These are phyloP conservation scores for Penicillium sp. DNA, from an alignment of 2,329 filamentous ascomycete genomes.

Conservation along the genomic window DNA sequence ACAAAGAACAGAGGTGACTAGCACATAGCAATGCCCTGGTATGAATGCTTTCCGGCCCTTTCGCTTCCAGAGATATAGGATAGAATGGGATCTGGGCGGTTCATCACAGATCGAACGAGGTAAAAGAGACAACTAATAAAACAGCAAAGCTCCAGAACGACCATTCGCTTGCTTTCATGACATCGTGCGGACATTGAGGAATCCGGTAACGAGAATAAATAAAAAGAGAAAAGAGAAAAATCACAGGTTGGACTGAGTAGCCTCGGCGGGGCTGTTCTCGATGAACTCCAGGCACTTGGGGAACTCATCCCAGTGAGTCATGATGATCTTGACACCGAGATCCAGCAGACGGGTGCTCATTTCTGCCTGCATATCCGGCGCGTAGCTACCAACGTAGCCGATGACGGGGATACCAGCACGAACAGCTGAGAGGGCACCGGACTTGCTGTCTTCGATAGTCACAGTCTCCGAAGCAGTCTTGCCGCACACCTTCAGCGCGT, in stretches of 20 bases:
- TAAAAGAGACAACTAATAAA: background rate
- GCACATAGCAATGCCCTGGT: background rate
- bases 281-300: conserved; percentile 50
- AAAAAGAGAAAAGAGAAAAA: background rate
- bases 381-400: conserved; percentile 83
- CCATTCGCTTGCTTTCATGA: conserved; percentile 44
- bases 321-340: conserved; percentile 68
- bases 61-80: background rate
- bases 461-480: conserved; percentile 74
- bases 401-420: conserved; percentile 80
- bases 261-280: conserved; percentile 38
- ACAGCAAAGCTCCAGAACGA: conserved; percentile 32
- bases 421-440: conserved; percentile 76
- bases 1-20: conserved; percentile 9
- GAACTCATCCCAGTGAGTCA: conserved; percentile 57
- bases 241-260: conserved; percentile 29
- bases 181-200: conserved; percentile 31
- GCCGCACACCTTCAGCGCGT: conserved; percentile 75
- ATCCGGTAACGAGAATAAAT: background rate
- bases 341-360: conserved; percentile 68
- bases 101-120: background rate
- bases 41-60: conserved; percentile 1
- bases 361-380: conserved; percentile 64
- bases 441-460: conserved; percentile 88
- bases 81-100: background rate